Conservation (phyloP, 495 filamentous ascomycete genomes). For the Penicillium macrosclerotiorum region DNA sequence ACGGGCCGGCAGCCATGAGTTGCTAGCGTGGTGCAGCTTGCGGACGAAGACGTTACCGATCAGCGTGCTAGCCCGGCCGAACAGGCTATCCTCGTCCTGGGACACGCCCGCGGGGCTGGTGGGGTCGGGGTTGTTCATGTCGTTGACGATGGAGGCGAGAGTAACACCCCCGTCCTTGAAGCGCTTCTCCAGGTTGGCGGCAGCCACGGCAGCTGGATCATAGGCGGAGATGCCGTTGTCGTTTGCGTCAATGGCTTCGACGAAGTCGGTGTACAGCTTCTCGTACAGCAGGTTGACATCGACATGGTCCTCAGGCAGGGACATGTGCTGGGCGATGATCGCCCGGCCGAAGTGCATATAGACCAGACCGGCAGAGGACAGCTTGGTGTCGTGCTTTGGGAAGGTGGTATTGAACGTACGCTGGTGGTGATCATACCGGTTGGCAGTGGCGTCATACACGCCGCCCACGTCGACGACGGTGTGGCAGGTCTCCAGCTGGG, state of each 20-base stretch:
- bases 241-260: constrained; percentile 95
- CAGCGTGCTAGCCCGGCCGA: constrained; percentile 69
- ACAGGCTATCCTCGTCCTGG: constrained; percentile 80
- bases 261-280: constrained; percentile 89
- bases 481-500: constrained; percentile 75
- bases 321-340: constrained; percentile 72
- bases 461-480: constrained; percentile 95
- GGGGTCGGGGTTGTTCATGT: constrained; percentile 66
- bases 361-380: constrained; percentile 88
- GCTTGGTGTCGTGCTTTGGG: constrained; percentile 75
- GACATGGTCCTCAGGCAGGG: constrained; percentile 55
- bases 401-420: constrained; percentile 80
- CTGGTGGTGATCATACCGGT: constrained; percentile 97
- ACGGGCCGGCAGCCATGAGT: constrained; percentile 81
- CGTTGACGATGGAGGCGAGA: constrained; percentile 76
- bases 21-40: constrained; percentile 59
- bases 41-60: constrained; percentile 83
- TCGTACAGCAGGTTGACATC: constrained; percentile 73
- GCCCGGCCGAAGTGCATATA: constrained; percentile 91
- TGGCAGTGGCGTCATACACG: constrained; percentile 70
- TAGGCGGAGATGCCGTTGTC: constrained; percentile 91
- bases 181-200: constrained; percentile 68
- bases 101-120: constrained; percentile 45
- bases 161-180: constrained; percentile 81
- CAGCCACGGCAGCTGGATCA: constrained; percentile 59